Evolutionary conservation across 495 filamentous ascomycete species (phyloP).

Genomic region (Alectoria sarmentosa): DNA sequence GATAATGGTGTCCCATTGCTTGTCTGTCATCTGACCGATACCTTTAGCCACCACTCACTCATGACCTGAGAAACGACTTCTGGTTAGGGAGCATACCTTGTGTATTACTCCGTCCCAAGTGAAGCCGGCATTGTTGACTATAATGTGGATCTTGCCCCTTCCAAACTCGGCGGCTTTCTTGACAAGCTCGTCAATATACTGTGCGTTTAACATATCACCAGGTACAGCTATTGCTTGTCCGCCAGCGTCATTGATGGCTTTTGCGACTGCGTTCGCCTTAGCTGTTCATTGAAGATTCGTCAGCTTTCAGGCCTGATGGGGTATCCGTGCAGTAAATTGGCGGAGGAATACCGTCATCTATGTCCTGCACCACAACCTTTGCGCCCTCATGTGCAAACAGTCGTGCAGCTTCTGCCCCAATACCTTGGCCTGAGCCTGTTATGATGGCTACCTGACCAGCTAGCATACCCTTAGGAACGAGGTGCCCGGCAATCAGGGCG

Average conservation of each 20-base stretch:
- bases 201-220: constrained; percentile 64
- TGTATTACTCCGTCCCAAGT: constrained; percentile 82
- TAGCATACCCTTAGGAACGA: constrained; percentile 71
- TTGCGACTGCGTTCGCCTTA: constrained; percentile 56
- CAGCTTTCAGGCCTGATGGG: constrained; percentile 1
- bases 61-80: not conserved
- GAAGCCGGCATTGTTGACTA: constrained; percentile 84
- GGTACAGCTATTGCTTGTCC: constrained; percentile 61
- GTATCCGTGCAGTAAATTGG: constrained; percentile 1
- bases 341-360: constrained; percentile 55
- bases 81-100: not conserved
- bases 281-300: constrained; percentile 30
- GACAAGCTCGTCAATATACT: constrained; percentile 61
- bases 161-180: constrained; percentile 72
- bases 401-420: constrained; percentile 74
- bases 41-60: not conserved
- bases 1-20: constrained; percentile 84
- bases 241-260: constrained; percentile 53
- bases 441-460: constrained; percentile 75
- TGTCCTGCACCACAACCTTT: constrained; percentile 74
- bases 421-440: constrained; percentile 82
- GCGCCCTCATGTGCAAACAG: constrained; percentile 83
- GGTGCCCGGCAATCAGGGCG: too few relatives aligned
- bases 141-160: constrained; percentile 76
- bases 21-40: constrained; percentile 63